Percentiles rank a stretch among this genome's conserved stretches.
These are phyloP conservation scores for Skeletonema menzelii DNA, from an alignment of 108 stramenopile genomes.

Conservation along the genomic window DNA sequence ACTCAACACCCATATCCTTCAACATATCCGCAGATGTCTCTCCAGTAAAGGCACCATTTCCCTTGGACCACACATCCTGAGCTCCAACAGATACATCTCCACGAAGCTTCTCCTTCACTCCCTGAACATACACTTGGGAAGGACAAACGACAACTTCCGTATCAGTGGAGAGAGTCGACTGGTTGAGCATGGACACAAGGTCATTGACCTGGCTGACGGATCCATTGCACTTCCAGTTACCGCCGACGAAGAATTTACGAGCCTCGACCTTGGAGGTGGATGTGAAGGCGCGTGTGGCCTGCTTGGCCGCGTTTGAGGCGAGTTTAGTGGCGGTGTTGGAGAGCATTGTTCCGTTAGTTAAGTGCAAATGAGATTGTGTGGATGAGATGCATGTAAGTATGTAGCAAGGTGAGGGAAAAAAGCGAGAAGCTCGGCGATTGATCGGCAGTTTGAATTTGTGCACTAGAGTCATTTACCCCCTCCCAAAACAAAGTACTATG, in stretches of 20 bases:
- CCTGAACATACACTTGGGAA: constrained; percentile 89
- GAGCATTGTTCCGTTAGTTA: constrained; percentile 12
- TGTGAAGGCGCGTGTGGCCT: constrained; percentile 51
- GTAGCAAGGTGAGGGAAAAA: neutral
- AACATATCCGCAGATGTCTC: constrained; percentile 98
- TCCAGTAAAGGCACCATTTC: constrained; percentile 96
- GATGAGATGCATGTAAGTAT: neutral
- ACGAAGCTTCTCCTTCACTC: constrained; percentile 78
- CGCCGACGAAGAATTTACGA: constrained; percentile 97
- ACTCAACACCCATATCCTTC: constrained; percentile 91
- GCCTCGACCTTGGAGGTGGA: constrained; percentile 68
- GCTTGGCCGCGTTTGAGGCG: constrained; percentile 22
- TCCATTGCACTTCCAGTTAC: constrained; percentile 99
- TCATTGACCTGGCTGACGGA: constrained; percentile 79
- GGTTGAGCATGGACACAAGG: constrained; percentile 90
- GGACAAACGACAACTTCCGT: constrained; percentile 98
- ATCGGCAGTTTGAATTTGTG: neutral
- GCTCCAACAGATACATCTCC: constrained; percentile 89
- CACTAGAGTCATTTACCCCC: neutral
- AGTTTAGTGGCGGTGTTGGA: constrained; percentile 31
- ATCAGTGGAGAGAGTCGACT: constrained; percentile 71
- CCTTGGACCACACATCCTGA: constrained; percentile 91
- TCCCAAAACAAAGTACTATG: neutral
- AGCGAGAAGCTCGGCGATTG: neutral
- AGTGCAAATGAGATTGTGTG: neutral